Evolutionary conservation across 2,329 filamentous ascomycete genomes (phyloP).

Genomic region (Trichoderma aggressivum): DNA sequence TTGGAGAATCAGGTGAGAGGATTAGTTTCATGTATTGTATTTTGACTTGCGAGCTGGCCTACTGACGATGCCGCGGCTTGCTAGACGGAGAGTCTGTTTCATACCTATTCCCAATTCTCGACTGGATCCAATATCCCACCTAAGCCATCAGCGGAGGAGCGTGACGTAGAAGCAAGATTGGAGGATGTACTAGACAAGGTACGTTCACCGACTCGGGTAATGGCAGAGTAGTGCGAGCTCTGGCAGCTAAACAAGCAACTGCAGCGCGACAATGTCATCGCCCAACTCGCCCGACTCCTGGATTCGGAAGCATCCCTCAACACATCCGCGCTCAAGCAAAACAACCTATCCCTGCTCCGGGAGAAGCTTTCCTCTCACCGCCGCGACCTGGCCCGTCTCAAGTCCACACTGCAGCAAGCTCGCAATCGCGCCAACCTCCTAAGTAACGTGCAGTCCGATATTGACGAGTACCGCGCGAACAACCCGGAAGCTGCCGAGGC

Average conservation of each 20-base stretch:
- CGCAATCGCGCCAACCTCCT: slow-evolving; percentile 88
- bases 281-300: slow-evolving; percentile 80
- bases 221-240: neutral
- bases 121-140: slow-evolving; percentile 73
- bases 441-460: slow-evolving; percentile 86
- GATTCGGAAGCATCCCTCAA: slow-evolving; percentile 87
- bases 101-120: slow-evolving; percentile 88
- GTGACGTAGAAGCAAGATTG: slow-evolving; percentile 72
- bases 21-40: no score
- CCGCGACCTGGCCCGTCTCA: slow-evolving; percentile 74
- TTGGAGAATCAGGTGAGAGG: slow-evolving; percentile 79
- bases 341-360: slow-evolving; percentile 86
- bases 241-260: neutral
- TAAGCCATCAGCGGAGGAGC: slow-evolving; percentile 83
- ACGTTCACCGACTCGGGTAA: slow-evolving; percentile 20
- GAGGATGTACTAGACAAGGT: slow-evolving; percentile 83
- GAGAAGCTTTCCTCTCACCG: slow-evolving; percentile 87
- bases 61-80: neutral
- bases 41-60: neutral
- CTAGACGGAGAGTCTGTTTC: slow-evolving; percentile 80
- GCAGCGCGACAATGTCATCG: slow-evolving; percentile 77
- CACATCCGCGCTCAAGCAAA: slow-evolving; percentile 92
- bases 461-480: slow-evolving; percentile 77
- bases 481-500: slow-evolving; percentile 83
- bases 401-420: slow-evolving; percentile 68